Evolutionary conservation across 164 flowering plant genomes (phyloP).

Genomic region (Chimonanthus praecox): DNA sequence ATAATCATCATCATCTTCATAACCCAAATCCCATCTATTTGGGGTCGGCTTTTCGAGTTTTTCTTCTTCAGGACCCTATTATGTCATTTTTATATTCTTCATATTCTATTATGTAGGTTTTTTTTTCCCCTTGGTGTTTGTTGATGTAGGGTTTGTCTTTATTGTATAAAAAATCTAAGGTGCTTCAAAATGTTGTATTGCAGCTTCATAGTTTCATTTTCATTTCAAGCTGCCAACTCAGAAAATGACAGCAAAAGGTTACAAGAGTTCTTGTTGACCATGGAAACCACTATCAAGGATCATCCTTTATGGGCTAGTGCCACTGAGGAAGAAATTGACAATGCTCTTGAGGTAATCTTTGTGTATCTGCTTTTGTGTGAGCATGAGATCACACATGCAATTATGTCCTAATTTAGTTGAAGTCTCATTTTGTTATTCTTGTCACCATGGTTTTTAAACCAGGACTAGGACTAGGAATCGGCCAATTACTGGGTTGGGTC

Average conservation of each 20-base stretch:
- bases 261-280: constrained; percentile 41
- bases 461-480: no score
- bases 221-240: constrained; percentile 32
- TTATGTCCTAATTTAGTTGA: not conserved
- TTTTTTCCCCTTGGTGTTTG: no score
- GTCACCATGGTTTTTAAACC: not conserved
- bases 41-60: no score
- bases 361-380: not conserved
- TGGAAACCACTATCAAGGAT: constrained; percentile 38
- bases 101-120: no score
- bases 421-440: not conserved
- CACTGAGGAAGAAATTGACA: constrained; percentile 38
- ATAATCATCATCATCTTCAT: no score
- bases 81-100: no score
- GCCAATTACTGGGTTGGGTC: not conserved
- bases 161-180: not conserved
- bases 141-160: not conserved
- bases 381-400: not conserved
- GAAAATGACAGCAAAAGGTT: constrained; percentile 43
- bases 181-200: not conserved
- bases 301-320: constrained; percentile 47
- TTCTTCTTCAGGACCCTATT: no score
- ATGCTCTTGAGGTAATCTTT: constrained; percentile 36
- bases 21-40: no score
- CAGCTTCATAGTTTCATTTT: constrained; percentile 46